Percentiles rank a stretch among this genome's conserved stretches.
phyloP scores from a whole-genome alignment of 768 basidiomycete genomes.

The Lactifluus pinguis region DNA sequence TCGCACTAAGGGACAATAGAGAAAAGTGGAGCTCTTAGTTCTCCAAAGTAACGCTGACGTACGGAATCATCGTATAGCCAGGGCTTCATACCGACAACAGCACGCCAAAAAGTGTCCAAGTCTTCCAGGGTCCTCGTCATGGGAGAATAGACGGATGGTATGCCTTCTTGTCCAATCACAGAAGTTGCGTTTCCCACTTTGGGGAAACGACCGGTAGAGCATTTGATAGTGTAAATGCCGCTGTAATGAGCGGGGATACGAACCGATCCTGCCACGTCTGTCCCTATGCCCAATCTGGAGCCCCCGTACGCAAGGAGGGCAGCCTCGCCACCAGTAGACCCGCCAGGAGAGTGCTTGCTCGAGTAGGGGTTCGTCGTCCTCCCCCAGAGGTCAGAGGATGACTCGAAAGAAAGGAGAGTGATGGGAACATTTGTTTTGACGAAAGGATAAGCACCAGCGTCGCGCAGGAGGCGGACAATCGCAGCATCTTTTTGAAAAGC shows the following conservation, averaged over 20 bases:
- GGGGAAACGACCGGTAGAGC: constrained; percentile 50
- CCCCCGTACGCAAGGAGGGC: constrained; percentile 52
- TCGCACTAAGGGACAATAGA: constrained; percentile 21
- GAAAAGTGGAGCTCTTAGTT: neutral
- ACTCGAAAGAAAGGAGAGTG: constrained; percentile 52
- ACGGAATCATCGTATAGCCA: constrained; percentile 57
- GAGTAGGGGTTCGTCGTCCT: constrained; percentile 55
- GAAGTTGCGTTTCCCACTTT: constrained; percentile 38
- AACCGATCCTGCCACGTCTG: constrained; percentile 63
- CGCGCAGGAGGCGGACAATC: constrained; percentile 42
- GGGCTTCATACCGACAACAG: constrained; percentile 49
- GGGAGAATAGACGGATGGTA: constrained; percentile 47
- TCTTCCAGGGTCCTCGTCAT: constrained; percentile 56
- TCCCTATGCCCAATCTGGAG: constrained; percentile 35
- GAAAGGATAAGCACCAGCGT: constrained; percentile 57
- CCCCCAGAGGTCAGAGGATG: constrained; percentile 50
- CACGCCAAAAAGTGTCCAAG: constrained; percentile 56
- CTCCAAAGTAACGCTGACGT: constrained; percentile 7
- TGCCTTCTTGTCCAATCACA: constrained; percentile 47
- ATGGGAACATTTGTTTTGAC: constrained; percentile 60
- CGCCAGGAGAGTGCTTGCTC: constrained; percentile 45
- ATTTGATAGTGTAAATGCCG: constrained; percentile 52
- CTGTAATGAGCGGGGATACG: constrained; percentile 59
- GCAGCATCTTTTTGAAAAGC: constrained; percentile 41
- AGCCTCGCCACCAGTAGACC: constrained; percentile 60